Conservation (phyloP, 2,329 filamentous ascomycete species). For the Cyclaneusma minus region DNA sequence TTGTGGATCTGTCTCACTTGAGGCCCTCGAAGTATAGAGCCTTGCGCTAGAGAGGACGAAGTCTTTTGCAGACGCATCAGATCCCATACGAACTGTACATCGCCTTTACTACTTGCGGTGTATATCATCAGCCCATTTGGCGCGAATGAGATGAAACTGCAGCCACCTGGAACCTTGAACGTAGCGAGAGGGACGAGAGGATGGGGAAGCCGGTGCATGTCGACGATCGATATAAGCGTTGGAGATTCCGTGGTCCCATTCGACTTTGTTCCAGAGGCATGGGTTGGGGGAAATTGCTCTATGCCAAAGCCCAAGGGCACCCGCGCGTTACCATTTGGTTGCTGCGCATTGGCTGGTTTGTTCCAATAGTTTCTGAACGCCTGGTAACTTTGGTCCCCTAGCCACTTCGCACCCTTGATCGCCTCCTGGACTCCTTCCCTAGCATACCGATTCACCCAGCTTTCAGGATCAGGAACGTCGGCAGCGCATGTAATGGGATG, state of each 20-base stretch:
- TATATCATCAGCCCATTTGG: conserved; percentile 60
- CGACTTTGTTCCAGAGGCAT: conserved; percentile 35
- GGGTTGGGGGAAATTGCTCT: conserved; percentile 58
- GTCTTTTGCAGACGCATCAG: conserved; percentile 50
- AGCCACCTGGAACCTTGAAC: conserved; percentile 57
- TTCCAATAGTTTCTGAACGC: conserved; percentile 76
- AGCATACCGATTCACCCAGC: conserved; percentile 61
- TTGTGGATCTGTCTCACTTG: conserved; percentile 72
- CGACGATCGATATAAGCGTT: conserved; percentile 59
- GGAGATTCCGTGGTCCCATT: too few species aligned
- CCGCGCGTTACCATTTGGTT: conserved; percentile 29
- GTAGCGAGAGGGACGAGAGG: conserved; percentile 49
- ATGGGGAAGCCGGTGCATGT: conserved; percentile 42
- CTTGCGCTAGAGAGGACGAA: conserved; percentile 42
- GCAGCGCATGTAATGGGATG: conserved; percentile 51
- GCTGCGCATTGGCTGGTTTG: conserved; percentile 26
- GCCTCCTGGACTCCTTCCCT: conserved; percentile 67
- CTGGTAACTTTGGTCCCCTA: conserved; percentile 61
- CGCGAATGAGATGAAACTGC: conserved; percentile 67
- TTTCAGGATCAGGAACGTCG: conserved; percentile 57
- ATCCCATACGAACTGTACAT: conserved; percentile 72
- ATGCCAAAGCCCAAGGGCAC: conserved; percentile 28
- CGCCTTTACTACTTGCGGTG: conserved; percentile 71
- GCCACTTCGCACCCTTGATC: conserved; percentile 59
- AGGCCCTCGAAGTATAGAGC: conserved; percentile 22